These are phyloP conservation scores for Aspergillus bombycis DNA, from an alignment of 2,329 filamentous ascomycete species.

Conservation along the genomic window DNA sequence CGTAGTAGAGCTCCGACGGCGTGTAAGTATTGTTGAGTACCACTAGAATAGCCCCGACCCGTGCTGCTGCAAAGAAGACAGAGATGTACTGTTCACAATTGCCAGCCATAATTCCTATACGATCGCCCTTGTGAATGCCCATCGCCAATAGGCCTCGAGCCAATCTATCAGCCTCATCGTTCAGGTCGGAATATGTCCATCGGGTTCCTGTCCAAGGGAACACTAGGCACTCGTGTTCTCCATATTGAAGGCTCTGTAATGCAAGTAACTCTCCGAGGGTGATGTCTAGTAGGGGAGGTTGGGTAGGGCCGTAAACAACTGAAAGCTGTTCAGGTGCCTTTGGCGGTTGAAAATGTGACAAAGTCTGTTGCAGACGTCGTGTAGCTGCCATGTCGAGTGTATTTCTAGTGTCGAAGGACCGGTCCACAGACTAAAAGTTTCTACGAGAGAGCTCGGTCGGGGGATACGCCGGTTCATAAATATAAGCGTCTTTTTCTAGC, in stretches of 20 bases:
- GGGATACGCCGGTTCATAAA: constrained; percentile 7
- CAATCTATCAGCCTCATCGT: constrained; percentile 63
- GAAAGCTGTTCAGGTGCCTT: constrained; percentile 43
- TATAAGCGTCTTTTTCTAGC: not conserved
- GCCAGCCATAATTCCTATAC: constrained; percentile 73
- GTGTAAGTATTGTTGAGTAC: constrained; percentile 86
- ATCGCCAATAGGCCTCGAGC: constrained; percentile 68
- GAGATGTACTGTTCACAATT: constrained; percentile 63
- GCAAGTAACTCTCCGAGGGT: constrained; percentile 74
- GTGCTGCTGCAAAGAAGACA: constrained; percentile 72
- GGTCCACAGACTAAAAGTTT: not conserved
- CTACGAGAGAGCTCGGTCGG: not conserved
- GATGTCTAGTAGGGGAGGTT: constrained; percentile 70
- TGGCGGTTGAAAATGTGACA: constrained; percentile 31
- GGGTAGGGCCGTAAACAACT: constrained; percentile 68
- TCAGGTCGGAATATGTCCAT: constrained; percentile 71
- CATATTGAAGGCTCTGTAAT: constrained; percentile 68
- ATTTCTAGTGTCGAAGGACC: not conserved
- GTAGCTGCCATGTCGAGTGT: constrained; percentile 28
- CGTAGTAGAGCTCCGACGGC: constrained; percentile 70
- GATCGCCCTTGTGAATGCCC: constrained; percentile 69
- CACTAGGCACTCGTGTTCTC: constrained; percentile 68
- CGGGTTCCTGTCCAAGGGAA: constrained; percentile 75
- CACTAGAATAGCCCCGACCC: constrained; percentile 69
- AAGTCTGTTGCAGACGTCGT: constrained; percentile 35